Conservation (phyloP, 441 rosid genomes). For the Bocquillonia castaneifolia region DNA sequence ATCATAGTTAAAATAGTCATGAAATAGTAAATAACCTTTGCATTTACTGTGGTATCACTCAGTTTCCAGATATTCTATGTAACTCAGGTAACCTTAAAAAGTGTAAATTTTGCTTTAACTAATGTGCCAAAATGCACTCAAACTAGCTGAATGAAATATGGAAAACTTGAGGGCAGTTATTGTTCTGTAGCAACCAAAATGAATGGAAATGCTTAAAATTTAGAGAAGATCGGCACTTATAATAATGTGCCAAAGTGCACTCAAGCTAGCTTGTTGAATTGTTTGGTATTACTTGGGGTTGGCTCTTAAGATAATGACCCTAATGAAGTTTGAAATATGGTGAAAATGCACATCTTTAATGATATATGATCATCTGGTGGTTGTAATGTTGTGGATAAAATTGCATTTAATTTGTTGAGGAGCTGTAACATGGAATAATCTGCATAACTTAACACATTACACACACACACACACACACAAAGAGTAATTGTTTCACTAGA, state of each 20-base stretch:
- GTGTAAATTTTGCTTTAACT: background rate
- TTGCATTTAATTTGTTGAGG: background rate
- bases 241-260: no score
- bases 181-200: background rate
- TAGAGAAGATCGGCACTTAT: no score
- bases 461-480: background rate
- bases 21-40: background rate
- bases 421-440: background rate
- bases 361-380: background rate
- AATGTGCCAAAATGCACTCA: constrained; percentile 4
- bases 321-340: background rate
- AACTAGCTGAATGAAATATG: background rate
- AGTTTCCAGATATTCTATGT: background rate
- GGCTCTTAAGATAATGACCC: background rate
- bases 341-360: background rate
- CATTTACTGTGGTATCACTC: background rate
- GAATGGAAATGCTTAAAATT: background rate
- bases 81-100: background rate
- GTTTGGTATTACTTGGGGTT: background rate
- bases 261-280: background rate
- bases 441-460: background rate
- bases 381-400: no score
- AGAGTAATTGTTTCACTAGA: background rate
- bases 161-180: background rate
- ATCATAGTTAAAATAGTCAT: background rate